These are phyloP conservation scores for Alternaria gaisen DNA, from an alignment of 2,329 filamentous ascomycete species.

Conservation along the genomic window DNA sequence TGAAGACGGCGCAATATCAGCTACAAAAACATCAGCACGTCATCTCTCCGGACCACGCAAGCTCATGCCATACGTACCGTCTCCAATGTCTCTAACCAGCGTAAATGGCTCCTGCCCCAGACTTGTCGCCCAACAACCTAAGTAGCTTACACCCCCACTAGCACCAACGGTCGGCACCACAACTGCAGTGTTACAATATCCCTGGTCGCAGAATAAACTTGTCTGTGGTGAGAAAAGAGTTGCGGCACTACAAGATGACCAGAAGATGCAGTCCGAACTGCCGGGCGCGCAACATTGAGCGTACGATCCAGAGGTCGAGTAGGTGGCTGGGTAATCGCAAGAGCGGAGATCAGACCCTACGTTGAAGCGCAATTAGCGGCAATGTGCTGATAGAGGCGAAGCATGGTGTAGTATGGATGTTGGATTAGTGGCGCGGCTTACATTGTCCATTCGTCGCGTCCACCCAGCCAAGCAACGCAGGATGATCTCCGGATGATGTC, in stretches of 20 bases:
- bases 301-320: slow-evolving; percentile 29
- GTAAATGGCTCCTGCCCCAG: slow-evolving; percentile 20
- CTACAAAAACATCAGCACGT: not conserved
- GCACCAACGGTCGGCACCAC: slow-evolving; percentile 32
- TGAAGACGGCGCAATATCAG: not conserved
- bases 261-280: slow-evolving; percentile 29
- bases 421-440: slow-evolving; percentile 11
- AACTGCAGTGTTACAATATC: slow-evolving; percentile 36
- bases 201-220: slow-evolving; percentile 32
- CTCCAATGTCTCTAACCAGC: not conserved
- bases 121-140: slow-evolving; percentile 38
- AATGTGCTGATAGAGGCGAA: too few species aligned
- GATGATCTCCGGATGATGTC: slow-evolving; percentile 19
- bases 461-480: slow-evolving; percentile 33
- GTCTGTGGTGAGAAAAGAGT: slow-evolving; percentile 30
- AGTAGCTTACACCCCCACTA: slow-evolving; percentile 21
- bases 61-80: not conserved
- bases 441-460: slow-evolving; percentile 25
- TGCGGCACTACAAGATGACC: slow-evolving; percentile 30
- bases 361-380: not conserved
- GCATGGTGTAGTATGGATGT: too few species aligned
- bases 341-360: slow-evolving; percentile 31
- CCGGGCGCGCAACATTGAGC: slow-evolving; percentile 32
- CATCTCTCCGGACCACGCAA: not conserved
- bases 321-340: slow-evolving; percentile 36